Conservation (phyloP, 1,139 yeast species). For the Scheffersomyces insectosa region DNA sequence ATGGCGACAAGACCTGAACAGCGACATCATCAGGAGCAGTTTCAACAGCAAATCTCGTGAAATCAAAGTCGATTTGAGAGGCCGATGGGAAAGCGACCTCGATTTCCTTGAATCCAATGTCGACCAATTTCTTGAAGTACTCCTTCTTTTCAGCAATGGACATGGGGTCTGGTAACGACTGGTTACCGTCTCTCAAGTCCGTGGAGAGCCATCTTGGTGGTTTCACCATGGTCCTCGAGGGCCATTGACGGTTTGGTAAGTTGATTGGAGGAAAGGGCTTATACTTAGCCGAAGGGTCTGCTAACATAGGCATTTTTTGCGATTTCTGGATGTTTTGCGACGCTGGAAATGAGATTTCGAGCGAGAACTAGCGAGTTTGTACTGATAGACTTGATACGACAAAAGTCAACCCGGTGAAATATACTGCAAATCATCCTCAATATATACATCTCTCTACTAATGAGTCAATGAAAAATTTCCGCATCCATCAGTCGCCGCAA, state of each 20-base stretch:
- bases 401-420: too few species aligned
- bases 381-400: too few species aligned
- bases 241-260: conserved; percentile 86
- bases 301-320: conserved; percentile 35
- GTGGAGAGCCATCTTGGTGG: conserved; percentile 98
- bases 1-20: conserved; percentile 89
- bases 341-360: too few species aligned
- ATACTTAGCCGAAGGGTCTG: conserved; percentile 80
- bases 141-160: conserved; percentile 83
- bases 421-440: too few species aligned
- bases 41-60: conserved; percentile 90
- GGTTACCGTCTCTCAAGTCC: conserved; percentile 95
- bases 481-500: too few species aligned
- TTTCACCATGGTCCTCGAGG: conserved; percentile 65
- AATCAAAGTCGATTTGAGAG: conserved; percentile 93
- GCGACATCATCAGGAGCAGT: conserved; percentile 91
- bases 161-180: conserved; percentile 97
- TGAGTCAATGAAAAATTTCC: too few species aligned
- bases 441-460: too few species aligned
- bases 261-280: conserved; percentile 64
- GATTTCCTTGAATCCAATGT: conserved; percentile 92
- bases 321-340: too few species aligned
- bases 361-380: too few species aligned
- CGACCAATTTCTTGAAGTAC: conserved; percentile 83
- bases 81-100: conserved; percentile 98